Conservation (phyloP, 1,139 yeast genomes). For the Suhomyces coccinellae region DNA sequence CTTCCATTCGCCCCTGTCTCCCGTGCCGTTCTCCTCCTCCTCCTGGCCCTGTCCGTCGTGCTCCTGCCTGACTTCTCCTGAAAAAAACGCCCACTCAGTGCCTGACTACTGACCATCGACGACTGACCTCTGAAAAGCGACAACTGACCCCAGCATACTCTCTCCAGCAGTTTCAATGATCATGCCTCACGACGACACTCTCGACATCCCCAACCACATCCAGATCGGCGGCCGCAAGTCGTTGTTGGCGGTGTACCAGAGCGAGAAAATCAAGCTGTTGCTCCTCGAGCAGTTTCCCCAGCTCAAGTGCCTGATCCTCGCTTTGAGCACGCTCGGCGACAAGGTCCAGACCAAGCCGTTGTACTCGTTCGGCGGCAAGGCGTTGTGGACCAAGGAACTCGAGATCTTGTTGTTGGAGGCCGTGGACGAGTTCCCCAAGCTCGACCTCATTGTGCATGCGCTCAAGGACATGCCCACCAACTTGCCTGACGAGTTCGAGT, state of each 20-base stretch:
- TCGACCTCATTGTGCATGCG: constrained; percentile 91
- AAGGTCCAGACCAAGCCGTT: constrained; percentile 81
- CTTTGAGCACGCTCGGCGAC: constrained; percentile 87
- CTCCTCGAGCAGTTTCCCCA: constrained; percentile 65
- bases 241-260: constrained; percentile 81
- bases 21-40: neutral
- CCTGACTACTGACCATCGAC: too few relatives aligned
- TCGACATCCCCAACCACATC: constrained; percentile 29
- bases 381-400: constrained; percentile 93
- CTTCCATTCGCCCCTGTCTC: neutral
- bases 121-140: too few relatives aligned
- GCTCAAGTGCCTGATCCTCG: constrained; percentile 63
- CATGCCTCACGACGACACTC: constrained; percentile 12
- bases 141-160: too few relatives aligned
- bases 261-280: constrained; percentile 65
- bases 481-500: constrained; percentile 83
- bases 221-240: constrained; percentile 90
- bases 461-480: constrained; percentile 94
- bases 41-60: neutral
- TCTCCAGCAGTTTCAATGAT: neutral
- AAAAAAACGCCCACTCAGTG: too few relatives aligned
- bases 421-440: constrained; percentile 62
- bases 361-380: constrained; percentile 93
- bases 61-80: too few relatives aligned
- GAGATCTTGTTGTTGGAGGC: constrained; percentile 71